phyloP scores from a whole-genome alignment of 1,284 basidiomycete genomes.

The Tilletia indica region DNA sequence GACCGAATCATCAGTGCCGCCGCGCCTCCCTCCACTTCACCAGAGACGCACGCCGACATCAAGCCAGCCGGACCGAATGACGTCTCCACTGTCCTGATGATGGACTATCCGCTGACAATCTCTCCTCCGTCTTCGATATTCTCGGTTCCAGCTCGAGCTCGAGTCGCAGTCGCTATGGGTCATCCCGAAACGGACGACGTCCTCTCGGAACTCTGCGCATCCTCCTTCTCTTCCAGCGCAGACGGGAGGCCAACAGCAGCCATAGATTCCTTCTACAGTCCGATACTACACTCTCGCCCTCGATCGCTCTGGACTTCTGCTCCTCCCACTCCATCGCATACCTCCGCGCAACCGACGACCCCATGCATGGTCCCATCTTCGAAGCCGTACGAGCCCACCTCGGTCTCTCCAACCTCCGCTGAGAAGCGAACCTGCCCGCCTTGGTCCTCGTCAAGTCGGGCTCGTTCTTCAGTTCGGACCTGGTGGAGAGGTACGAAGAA shows the following conservation, averaged over 20 bases:
- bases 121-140: conserved; percentile 28
- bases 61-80: conserved; percentile 15
- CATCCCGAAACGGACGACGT: conserved; percentile 14
- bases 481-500: no score
- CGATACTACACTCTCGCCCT: conserved; percentile 1
- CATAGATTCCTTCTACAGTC: not conserved
- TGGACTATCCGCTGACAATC: conserved; percentile 35
- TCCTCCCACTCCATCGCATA: conserved; percentile 41
- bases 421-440: conserved; percentile 36
- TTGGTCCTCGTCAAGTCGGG: conserved; percentile 33
- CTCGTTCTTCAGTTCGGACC: no score
- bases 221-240: not conserved
- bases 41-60: not conserved
- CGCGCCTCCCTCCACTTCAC: not conserved
- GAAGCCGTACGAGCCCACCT: conserved; percentile 36
- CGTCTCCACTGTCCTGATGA: conserved; percentile 26
- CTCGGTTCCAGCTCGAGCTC: conserved; percentile 32
- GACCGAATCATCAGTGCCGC: conserved; percentile 19
- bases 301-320: conserved; percentile 51
- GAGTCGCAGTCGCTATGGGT: conserved; percentile 23
- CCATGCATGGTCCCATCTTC: conserved; percentile 33
- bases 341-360: conserved; percentile 33
- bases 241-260: not conserved
- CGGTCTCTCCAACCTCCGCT: conserved; percentile 32
- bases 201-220: not conserved